Conservation (phyloP, 1,284 basidiomycete species). For the Sanghuangporus sanghuang region DNA sequence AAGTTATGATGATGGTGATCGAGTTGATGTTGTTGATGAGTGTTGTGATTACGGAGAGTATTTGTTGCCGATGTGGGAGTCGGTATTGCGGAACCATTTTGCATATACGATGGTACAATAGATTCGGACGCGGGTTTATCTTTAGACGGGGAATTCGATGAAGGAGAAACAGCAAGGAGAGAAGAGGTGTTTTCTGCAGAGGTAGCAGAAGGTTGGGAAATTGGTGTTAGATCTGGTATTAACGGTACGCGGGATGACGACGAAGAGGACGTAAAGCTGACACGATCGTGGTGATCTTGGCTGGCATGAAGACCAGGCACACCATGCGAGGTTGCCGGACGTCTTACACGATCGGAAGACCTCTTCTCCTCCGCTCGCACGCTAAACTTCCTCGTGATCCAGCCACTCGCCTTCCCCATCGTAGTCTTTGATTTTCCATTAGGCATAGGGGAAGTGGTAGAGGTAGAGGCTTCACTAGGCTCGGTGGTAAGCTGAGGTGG, state of each 20-base stretch:
- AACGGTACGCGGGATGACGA: constrained; percentile 10
- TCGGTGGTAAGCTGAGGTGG: constrained; percentile 16
- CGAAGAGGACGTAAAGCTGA: constrained; percentile 9
- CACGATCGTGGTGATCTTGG: constrained; percentile 4
- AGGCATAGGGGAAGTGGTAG: constrained; percentile 6
- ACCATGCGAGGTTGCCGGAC: constrained; percentile 2
- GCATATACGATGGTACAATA: constrained; percentile 2
- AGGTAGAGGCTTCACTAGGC: constrained; percentile 12
- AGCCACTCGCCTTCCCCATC: constrained; percentile 41
- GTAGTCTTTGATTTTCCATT: constrained; percentile 31
- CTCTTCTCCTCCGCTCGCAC: constrained; percentile 19
- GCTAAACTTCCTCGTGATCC: constrained; percentile 55
- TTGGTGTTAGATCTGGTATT: background rate
- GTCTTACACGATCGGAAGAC: background rate
- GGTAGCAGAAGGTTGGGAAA: background rate
- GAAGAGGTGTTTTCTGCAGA: background rate
- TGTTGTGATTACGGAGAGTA: background rate
- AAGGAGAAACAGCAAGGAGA: background rate
- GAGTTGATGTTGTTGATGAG: background rate
- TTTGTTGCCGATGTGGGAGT: background rate
- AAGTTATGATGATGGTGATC: background rate
- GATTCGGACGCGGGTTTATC: background rate
- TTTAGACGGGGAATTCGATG: background rate
- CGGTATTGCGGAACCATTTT: background rate
- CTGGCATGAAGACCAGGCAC: background rate